These are phyloP conservation scores for Trichoderma asperelloides DNA, from an alignment of 495 filamentous ascomycete genomes.

Conservation along the genomic window DNA sequence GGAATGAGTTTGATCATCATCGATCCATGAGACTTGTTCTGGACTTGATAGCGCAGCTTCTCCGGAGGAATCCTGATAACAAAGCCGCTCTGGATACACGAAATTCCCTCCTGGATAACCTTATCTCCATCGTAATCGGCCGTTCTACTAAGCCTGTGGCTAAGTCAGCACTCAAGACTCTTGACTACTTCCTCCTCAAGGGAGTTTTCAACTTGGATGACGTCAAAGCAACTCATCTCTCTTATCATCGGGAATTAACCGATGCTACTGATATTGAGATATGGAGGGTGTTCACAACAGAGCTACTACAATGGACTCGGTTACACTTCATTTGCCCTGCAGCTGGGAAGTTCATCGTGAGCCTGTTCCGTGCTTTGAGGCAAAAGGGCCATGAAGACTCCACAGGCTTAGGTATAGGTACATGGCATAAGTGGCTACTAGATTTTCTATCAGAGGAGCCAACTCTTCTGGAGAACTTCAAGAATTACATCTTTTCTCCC, in stretches of 20 bases:
- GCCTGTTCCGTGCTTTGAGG: conserved; percentile 39
- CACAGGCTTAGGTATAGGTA: conserved; percentile 25
- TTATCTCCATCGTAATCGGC: conserved; percentile 41
- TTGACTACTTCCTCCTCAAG: conserved; percentile 52
- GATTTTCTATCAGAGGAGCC: conserved; percentile 37
- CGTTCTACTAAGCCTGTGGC: conserved; percentile 43
- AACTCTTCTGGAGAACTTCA: conserved; percentile 54
- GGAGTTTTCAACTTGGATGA: conserved; percentile 33
- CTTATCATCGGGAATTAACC: conserved; percentile 20
- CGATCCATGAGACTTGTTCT: conserved; percentile 70
- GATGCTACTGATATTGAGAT: conserved; percentile 13
- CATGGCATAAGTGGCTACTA: conserved; percentile 43
- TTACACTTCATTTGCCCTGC: conserved; percentile 53
- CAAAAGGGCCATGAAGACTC: conserved; percentile 23
- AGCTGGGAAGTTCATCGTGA: conserved; percentile 55
- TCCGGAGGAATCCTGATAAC: conserved; percentile 39
- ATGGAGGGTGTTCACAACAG: conserved; percentile 37
- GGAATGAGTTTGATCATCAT: conserved; percentile 63
- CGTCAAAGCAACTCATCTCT: conserved; percentile 26
- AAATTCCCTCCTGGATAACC: conserved; percentile 28
- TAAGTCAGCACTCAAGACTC: conserved; percentile 54
- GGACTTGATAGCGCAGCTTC: conserved; percentile 44
- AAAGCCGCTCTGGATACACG: conserved; percentile 27
- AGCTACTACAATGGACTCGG: conserved; percentile 52
- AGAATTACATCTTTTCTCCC: conserved; percentile 62